A percentile compares a stretch with the other conserved stretches of the same genome.
These are phyloP conservation scores for Huiozyma naganishii DNA, from an alignment of 805 yeast species.

Conservation along the genomic window DNA sequence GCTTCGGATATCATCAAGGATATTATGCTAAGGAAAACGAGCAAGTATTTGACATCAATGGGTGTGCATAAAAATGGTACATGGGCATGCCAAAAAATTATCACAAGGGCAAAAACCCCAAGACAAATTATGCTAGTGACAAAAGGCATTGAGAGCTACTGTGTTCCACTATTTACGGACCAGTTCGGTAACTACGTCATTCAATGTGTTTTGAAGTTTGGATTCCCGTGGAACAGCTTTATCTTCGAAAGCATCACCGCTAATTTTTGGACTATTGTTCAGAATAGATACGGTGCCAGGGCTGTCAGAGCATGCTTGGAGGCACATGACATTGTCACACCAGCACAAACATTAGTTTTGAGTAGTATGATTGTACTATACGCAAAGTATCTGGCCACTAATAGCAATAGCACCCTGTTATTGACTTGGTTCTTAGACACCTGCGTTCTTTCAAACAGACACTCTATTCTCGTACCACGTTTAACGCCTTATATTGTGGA, in stretches of 20 bases:
- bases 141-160: constrained; percentile 62
- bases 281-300: constrained; percentile 88
- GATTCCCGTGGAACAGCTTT: constrained; percentile 79
- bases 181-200: constrained; percentile 95
- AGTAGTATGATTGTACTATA: constrained; percentile 70
- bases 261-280: constrained; percentile 69
- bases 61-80: constrained; percentile 97
- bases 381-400: constrained; percentile 68
- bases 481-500: constrained; percentile 51
- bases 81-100: constrained; percentile 97
- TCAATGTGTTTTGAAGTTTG: constrained; percentile 88
- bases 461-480: constrained; percentile 50
- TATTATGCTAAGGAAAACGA: constrained; percentile 66
- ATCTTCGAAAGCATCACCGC: constrained; percentile 74
- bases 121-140: constrained; percentile 58
- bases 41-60: constrained; percentile 77
- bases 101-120: constrained; percentile 56
- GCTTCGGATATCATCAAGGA: constrained; percentile 64
- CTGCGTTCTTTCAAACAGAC: constrained; percentile 54
- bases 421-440: constrained; percentile 94
- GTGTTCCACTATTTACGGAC: constrained; percentile 80
- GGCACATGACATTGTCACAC: constrained; percentile 48
- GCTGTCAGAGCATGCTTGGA: constrained; percentile 91
- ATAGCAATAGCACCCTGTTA: constrained; percentile 78
- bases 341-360: constrained; percentile 59